A percentile compares a stretch with the other conserved stretches of the same genome.
Conservation (phyloP, 371 early-diverging fungal species). For the Cokeromyces recurvatus region DNA sequence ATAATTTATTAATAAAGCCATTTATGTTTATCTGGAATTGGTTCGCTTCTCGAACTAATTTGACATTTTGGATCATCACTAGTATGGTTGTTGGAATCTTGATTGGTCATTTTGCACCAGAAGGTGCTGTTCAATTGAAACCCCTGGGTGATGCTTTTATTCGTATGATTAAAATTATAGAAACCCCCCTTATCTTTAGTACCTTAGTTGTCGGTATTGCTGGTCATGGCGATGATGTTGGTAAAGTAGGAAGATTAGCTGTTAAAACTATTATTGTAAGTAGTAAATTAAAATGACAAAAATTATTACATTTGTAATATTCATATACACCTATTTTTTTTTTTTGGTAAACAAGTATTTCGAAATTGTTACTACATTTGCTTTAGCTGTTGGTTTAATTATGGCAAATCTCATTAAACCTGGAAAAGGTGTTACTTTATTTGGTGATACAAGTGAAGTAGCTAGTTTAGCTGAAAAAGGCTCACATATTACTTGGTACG, state of each 20-base stretch:
- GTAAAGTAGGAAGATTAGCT: conserved; percentile 60
- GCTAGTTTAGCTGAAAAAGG: conserved; percentile 21
- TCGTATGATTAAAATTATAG: conserved; percentile 67
- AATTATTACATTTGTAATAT: no score
- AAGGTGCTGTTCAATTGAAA: conserved; percentile 35
- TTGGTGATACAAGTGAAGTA: conserved; percentile 13
- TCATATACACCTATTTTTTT: no score
- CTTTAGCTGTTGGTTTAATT: conserved; percentile 63
- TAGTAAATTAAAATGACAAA: background rate
- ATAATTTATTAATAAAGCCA: conserved; percentile 29
- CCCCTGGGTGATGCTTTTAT: conserved; percentile 57
- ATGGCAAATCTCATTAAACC: conserved; percentile 67
- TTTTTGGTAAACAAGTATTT: no score
- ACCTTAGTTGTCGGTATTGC: conserved; percentile 61
- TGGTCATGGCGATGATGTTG: conserved; percentile 71
- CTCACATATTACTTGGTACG: conserved; percentile 50
- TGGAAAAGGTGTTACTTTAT: conserved; percentile 39
- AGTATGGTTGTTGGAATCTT: conserved; percentile 59
- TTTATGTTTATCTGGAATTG: no score
- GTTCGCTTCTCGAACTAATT: no score
- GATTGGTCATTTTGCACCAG: conserved; percentile 56
- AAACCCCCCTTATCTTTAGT: conserved; percentile 66
- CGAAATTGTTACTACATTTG: conserved; percentile 63
- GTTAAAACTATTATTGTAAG: conserved; percentile 58
- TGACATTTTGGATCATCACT: conserved; percentile 62